phyloP scores from a whole-genome alignment of 1,139 yeast genomes.

The Blastobotrys indianensis region DNA sequence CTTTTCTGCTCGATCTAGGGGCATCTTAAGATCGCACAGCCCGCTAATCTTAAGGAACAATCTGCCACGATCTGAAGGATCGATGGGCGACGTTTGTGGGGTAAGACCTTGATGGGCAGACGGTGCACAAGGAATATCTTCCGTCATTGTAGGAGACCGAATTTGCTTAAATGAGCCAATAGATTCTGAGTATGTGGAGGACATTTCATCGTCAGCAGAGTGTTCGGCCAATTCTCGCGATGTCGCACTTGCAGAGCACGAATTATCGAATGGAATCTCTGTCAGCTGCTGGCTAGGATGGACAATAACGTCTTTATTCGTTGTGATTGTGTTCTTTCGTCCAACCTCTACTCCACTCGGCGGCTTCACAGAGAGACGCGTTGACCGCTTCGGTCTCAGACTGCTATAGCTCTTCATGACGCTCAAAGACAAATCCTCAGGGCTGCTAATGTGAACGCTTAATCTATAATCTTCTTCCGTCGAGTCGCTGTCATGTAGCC shows the following conservation, averaged over 20 bases:
- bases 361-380: too few species aligned
- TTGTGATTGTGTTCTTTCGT: conserved; percentile 24
- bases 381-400: conserved; percentile 1
- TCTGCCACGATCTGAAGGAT: conserved; percentile 58
- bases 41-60: conserved; percentile 66
- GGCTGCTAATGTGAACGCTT: conserved; percentile 1
- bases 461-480: conserved; percentile 1
- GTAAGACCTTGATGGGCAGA: background rate
- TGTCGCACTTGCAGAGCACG: too few species aligned
- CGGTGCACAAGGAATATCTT: too few species aligned
- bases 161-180: too few species aligned
- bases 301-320: too few species aligned
- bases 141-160: too few species aligned
- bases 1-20: conserved; percentile 36
- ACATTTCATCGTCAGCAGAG: too few species aligned
- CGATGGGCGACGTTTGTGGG: conserved; percentile 21
- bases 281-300: too few species aligned
- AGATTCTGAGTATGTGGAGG: too few species aligned
- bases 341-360: conserved; percentile 14
- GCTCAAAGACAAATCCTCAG: conserved; percentile 5
- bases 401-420: conserved; percentile 9
- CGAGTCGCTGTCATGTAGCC: background rate
- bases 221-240: too few species aligned
- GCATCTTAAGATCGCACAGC: conserved; percentile 52
- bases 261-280: too few species aligned